Base-by-base conservation (phyloP, 2,329 filamentous ascomycete species). In the Aspergillus fumigatus region DNA sequence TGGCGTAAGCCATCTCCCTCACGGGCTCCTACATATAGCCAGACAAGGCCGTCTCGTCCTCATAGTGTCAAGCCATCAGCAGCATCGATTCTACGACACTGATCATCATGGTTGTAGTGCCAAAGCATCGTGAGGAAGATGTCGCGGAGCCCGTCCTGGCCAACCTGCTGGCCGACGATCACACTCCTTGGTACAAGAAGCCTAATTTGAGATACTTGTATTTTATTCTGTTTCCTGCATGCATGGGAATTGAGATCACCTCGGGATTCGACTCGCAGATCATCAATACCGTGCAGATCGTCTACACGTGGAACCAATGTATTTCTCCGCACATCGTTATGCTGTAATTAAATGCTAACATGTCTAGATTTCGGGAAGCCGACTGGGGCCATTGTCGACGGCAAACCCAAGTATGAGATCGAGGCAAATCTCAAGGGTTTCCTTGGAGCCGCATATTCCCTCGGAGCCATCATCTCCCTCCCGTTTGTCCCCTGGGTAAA, bases 161-260 rank as follows among this genome's bases (percentile, higher is more conserved):
- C 52, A 60, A 53, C n/a, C 32, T 66, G 51, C 32, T 66, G 49
- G 38, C 50, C n/a, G 52, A 63, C 11, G 78, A 80, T 58, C 69
- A 70, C 35, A 73, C 74, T 32, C 71, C 71, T 55, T 86, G 82
- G 82, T 85, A 79, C 72, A 78, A 76, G 64, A 87, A 87, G 69
- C 81, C 79, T 0, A 86, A 86, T 60, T 72, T 86, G 41, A 76
- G 83, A 53, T 66, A 65, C 19, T 74, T 86, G 40, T 86, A 87
- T 64, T 66, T 86, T 6, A 70, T 83, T 57, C 77, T 87, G 51
- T 82, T 86, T 56, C 82, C 82, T 23, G 82, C 81, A 47, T 84
- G 81, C 67, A 82, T 86, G 73, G 84, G 84, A 49, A 83, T 86
- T 56, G 84, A 86, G 71, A 83, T 83, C 64, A 85, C 82, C 0